Percentiles rank a stretch among this genome's conserved stretches.
These are phyloP conservation scores for Phytophthora colocasiae DNA, from an alignment of 352 stramenopile genomes.

Conservation along the genomic window DNA sequence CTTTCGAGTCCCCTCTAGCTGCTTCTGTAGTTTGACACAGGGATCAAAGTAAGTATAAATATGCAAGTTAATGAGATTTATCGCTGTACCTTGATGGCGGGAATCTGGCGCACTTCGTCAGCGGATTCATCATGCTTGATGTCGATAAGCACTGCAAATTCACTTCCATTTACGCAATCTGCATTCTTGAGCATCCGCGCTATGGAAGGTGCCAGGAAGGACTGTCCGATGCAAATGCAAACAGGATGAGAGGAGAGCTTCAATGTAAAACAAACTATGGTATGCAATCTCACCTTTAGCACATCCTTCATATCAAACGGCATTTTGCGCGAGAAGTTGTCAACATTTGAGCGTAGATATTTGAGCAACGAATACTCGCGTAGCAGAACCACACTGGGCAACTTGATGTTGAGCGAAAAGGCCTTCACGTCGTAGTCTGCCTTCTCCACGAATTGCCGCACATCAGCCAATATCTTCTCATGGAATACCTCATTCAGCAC, in stretches of 20 bases:
- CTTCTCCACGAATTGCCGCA: slow-evolving; percentile 45
- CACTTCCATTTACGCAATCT: slow-evolving; percentile 65
- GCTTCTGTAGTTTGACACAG: slow-evolving; percentile 42
- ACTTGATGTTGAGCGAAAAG: slow-evolving; percentile 85
- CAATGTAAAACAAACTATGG: no score
- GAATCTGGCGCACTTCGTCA: slow-evolving; percentile 81
- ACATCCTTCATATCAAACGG: slow-evolving; percentile 82
- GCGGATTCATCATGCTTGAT: slow-evolving; percentile 74
- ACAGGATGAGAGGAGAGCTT: neutral
- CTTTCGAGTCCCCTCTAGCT: slow-evolving; percentile 71
- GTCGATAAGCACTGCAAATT: slow-evolving; percentile 73
- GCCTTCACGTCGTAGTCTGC: slow-evolving; percentile 65
- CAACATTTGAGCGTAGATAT: slow-evolving; percentile 48
- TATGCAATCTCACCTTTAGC: slow-evolving; percentile 59
- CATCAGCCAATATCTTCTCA: slow-evolving; percentile 50
- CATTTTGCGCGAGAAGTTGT: slow-evolving; percentile 41
- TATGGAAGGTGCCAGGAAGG: slow-evolving; percentile 56
- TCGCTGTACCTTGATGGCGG: slow-evolving; percentile 64
- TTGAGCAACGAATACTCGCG: slow-evolving; percentile 80
- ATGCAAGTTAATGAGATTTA: neutral
- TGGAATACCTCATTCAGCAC: slow-evolving; percentile 60
- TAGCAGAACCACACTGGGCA: slow-evolving; percentile 79
- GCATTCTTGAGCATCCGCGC: slow-evolving; percentile 50
- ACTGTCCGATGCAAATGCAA: slow-evolving; percentile 29
- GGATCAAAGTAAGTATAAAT: neutral